Percentiles rank a stretch among this genome's conserved stretches.
Conservation (phyloP, 192 early-diverging fungal genomes). For the Jimgerdemannia lactiflua region DNA sequence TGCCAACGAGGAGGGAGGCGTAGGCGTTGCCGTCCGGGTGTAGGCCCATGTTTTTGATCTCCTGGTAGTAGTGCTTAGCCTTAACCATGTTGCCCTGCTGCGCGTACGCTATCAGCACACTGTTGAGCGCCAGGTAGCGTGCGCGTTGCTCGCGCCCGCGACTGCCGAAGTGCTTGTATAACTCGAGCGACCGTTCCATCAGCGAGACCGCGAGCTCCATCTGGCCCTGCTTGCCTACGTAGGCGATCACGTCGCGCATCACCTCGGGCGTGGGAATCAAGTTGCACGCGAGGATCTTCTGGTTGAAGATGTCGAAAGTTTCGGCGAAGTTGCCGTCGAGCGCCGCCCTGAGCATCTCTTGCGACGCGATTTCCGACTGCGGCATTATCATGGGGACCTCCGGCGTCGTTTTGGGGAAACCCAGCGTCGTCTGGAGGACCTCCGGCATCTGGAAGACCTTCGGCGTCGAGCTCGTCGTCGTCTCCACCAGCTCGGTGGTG, state of each 20-base stretch:
- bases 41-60: conserved; percentile 37
- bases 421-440: no score
- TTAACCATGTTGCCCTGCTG: conserved; percentile 43
- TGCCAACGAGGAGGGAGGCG: conserved; percentile 47
- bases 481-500: background rate
- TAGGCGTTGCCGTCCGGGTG: conserved; percentile 51
- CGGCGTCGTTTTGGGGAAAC: no score
- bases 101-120: conserved; percentile 45
- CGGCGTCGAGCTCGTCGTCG: conserved; percentile 4
- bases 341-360: conserved; percentile 13
- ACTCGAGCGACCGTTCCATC: conserved; percentile 9
- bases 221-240: conserved; percentile 16
- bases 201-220: conserved; percentile 10
- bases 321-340: conserved; percentile 18
- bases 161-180: background rate
- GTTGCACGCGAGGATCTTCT: conserved; percentile 17
- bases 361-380: conserved; percentile 19
- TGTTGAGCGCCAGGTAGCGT: conserved; percentile 36
- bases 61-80: conserved; percentile 52
- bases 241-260: conserved; percentile 28
- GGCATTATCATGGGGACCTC: background rate
- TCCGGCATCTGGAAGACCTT: background rate
- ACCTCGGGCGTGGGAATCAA: conserved; percentile 27
- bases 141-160: conserved; percentile 22
- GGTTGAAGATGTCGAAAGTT: conserved; percentile 15